These are phyloP conservation scores for Mycosphaerella sp. DNA, from an alignment of 2,329 filamentous ascomycete species.

Conservation along the genomic window DNA sequence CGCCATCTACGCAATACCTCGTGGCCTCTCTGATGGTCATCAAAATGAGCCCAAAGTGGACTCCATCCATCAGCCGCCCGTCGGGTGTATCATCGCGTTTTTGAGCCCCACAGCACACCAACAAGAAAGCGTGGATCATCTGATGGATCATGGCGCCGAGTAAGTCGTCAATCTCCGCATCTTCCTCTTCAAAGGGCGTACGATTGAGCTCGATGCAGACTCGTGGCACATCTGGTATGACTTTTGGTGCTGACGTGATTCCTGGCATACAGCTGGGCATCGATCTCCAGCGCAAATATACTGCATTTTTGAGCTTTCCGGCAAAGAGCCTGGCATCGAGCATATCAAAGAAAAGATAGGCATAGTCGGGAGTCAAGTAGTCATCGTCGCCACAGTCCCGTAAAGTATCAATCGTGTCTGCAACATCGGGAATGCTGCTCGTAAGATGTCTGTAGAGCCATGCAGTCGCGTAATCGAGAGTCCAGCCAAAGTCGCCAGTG, in stretches of 20 bases:
- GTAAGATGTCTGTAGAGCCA: conserved; percentile 34
- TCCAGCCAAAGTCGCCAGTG: conserved; percentile 35
- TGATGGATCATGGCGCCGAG: conserved; percentile 39
- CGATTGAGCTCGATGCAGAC: conserved; percentile 35
- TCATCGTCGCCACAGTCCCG: conserved; percentile 25
- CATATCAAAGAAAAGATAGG: conserved; percentile 34
- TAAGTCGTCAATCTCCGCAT: conserved; percentile 31
- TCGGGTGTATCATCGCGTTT: conserved; percentile 30
- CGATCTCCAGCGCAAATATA: conserved; percentile 32
- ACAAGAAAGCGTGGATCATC: conserved; percentile 43
- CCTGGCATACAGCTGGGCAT: conserved; percentile 31
- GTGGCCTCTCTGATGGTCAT: conserved; percentile 35
- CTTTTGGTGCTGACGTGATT: conserved; percentile 33
- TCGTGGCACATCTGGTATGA: conserved; percentile 23
- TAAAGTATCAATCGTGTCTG: conserved; percentile 24
- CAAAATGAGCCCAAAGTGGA: conserved; percentile 39
- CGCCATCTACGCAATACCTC: conserved; percentile 22
- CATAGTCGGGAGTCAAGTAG: conserved; percentile 23
- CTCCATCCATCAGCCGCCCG: conserved; percentile 34
- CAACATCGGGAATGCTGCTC: conserved; percentile 22
- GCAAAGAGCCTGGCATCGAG: conserved; percentile 36
- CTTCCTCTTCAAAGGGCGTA: conserved; percentile 25
- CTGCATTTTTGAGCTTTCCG: conserved; percentile 34
- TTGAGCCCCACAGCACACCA: conserved; percentile 38
- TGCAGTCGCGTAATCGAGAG: conserved; percentile 39